A percentile compares a stretch with the other conserved stretches of the same genome.
Conservation (phyloP, 805 yeast genomes). For the Spencermartinsiella europaea region DNA sequence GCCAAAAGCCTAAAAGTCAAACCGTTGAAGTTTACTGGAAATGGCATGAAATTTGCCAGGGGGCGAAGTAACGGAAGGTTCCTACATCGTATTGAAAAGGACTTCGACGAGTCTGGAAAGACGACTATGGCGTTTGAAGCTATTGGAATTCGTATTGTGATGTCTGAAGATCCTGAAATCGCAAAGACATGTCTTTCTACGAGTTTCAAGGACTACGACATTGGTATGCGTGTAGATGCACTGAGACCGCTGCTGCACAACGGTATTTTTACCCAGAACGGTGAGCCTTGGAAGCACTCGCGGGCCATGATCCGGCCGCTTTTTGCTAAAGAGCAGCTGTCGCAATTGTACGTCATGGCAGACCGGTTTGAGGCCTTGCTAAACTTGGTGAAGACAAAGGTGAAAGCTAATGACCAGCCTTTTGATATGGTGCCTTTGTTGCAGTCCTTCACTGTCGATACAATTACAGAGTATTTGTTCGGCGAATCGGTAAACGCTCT, state of each 20-base stretch:
- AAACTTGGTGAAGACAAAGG: slow-evolving; percentile 3
- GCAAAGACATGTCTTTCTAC: slow-evolving; percentile 29
- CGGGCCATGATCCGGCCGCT: slow-evolving; percentile 34
- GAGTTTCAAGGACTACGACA: slow-evolving; percentile 25
- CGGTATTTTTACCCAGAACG: slow-evolving; percentile 34
- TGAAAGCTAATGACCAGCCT: slow-evolving; percentile 6
- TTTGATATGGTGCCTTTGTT: slow-evolving; percentile 27
- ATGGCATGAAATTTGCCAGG: not conserved
- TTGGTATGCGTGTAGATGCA: slow-evolving; percentile 25
- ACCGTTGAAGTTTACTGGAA: not conserved
- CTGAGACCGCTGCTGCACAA: slow-evolving; percentile 29
- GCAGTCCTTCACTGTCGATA: slow-evolving; percentile 29
- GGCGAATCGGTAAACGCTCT: not conserved
- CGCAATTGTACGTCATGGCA: slow-evolving; percentile 24
- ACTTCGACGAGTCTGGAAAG: not conserved
- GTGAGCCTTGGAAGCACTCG: slow-evolving; percentile 34
- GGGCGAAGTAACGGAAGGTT: not conserved
- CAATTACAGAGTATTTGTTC: slow-evolving; percentile 32
- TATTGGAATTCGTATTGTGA: not conserved
- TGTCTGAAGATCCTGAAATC: slow-evolving; percentile 26
- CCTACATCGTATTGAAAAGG: not conserved
- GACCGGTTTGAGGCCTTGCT: slow-evolving; percentile 26
- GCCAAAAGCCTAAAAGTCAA: not conserved
- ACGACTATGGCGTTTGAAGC: not conserved
- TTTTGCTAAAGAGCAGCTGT: slow-evolving; percentile 30